A percentile compares a stretch with the other conserved stretches of the same genome.
Conservation (phyloP, 495 filamentous ascomycete genomes). For the Aspergillus bridgeri region DNA sequence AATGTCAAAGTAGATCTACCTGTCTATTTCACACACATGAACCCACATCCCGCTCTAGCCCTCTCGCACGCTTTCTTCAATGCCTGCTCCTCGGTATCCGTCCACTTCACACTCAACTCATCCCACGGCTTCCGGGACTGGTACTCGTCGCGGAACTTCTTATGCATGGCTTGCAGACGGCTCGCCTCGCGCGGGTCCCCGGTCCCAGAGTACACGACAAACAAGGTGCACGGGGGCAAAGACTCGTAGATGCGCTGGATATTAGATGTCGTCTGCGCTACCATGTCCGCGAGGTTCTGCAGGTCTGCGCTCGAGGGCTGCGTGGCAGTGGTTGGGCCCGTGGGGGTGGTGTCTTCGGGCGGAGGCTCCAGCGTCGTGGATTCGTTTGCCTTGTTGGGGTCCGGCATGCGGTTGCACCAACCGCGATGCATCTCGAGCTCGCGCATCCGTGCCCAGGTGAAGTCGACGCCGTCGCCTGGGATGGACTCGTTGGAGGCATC, state of each 20-base stretch:
- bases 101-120: constrained; percentile 83
- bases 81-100: constrained; percentile 78
- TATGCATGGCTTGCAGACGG: constrained; percentile 69
- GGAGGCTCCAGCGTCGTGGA: constrained; percentile 41
- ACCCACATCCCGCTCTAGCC: constrained; percentile 76
- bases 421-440: constrained; percentile 78
- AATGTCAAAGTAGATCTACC: neutral
- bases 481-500: constrained; percentile 60
- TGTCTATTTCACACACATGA: constrained; percentile 69
- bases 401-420: constrained; percentile 68
- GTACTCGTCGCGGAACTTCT: constrained; percentile 72
- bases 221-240: constrained; percentile 77
- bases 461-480: constrained; percentile 71
- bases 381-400: constrained; percentile 47
- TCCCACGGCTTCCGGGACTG: constrained; percentile 77
- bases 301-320: too few species aligned
- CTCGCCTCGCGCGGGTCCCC: constrained; percentile 81
- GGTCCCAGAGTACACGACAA: constrained; percentile 84
- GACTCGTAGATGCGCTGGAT: constrained; percentile 69
- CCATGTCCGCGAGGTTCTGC: constrained; percentile 37
- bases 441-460: constrained; percentile 84
- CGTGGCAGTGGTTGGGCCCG: constrained; percentile 7
- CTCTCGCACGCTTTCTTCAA: constrained; percentile 64
- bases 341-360: constrained; percentile 23
- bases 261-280: constrained; percentile 49